Conservation (phyloP, 345 rosid genomes). For the rapeseed (Brassica napus) region DNA sequence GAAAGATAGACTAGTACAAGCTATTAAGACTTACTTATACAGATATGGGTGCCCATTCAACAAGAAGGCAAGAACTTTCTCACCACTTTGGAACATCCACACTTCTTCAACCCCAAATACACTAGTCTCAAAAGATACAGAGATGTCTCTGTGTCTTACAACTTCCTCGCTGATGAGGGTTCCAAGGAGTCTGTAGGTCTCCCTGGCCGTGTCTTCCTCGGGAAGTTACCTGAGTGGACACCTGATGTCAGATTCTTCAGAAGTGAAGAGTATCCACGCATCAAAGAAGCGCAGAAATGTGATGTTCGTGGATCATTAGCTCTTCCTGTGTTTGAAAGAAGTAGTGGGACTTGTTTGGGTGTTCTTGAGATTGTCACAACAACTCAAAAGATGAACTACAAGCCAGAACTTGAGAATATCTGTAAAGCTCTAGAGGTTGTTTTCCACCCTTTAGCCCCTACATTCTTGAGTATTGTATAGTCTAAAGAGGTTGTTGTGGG, state of each 20-base stretch:
- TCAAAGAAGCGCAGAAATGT: slow-evolving; percentile 57
- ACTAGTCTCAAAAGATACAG: slow-evolving; percentile 69
- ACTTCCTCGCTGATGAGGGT: slow-evolving; percentile 69
- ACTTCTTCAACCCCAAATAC: slow-evolving; percentile 53
- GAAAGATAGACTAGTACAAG: slow-evolving; percentile 59
- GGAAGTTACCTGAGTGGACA: slow-evolving; percentile 89
- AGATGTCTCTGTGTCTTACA: slow-evolving; percentile 60
- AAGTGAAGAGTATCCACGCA: slow-evolving; percentile 79
- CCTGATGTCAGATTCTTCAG: slow-evolving; percentile 89
- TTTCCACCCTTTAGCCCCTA: slow-evolving; percentile 3
- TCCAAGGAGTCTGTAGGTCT: slow-evolving; percentile 68
- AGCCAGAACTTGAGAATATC: slow-evolving; percentile 71
- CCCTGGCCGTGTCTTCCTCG: slow-evolving; percentile 82
- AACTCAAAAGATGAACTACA: slow-evolving; percentile 63
- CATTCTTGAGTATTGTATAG: neutral
- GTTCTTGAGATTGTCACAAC: slow-evolving; percentile 91
- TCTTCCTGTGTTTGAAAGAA: slow-evolving; percentile 81
- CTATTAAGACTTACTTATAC: slow-evolving; percentile 67
- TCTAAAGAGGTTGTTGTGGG: slow-evolving; percentile 27
- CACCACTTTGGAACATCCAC: slow-evolving; percentile 80
- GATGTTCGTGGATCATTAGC: slow-evolving; percentile 84
- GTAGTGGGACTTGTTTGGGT: slow-evolving; percentile 77
- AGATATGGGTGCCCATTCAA: slow-evolving; percentile 82
- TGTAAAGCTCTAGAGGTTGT: slow-evolving; percentile 93
- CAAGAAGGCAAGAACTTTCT: slow-evolving; percentile 67